These are phyloP conservation scores for Aphanomyces astaci DNA, from an alignment of 352 stramenopile species.

Conservation along the genomic window DNA sequence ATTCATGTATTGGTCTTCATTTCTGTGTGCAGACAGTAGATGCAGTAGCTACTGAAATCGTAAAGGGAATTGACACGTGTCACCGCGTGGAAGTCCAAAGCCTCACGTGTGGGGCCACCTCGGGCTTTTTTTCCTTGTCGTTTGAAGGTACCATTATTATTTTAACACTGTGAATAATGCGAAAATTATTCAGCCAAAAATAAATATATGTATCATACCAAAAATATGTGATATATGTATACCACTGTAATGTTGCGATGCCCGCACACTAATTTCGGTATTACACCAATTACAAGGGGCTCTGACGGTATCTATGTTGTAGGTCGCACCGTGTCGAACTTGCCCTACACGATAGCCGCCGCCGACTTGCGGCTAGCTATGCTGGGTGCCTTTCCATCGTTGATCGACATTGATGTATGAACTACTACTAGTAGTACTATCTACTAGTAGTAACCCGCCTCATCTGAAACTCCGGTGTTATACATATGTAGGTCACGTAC, in stretches of 20 bases:
- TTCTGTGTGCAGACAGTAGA: constrained; percentile 40
- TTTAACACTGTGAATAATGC: background rate
- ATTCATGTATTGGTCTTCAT: too few species aligned
- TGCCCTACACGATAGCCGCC: constrained; percentile 41
- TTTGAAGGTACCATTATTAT: constrained; percentile 46
- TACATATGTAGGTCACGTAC: constrained; percentile 29
- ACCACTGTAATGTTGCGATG: too few species aligned
- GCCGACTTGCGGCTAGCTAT: constrained; percentile 36
- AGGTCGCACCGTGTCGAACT: constrained; percentile 26
- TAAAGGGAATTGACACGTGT: constrained; percentile 67
- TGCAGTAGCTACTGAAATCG: constrained; percentile 48
- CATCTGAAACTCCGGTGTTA: too few species aligned
- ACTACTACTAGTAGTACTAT: background rate
- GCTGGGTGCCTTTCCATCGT: constrained; percentile 39
- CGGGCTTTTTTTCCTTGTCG: constrained; percentile 55
- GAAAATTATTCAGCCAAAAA: too few species aligned
- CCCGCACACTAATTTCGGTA: too few species aligned
- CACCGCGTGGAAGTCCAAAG: constrained; percentile 51
- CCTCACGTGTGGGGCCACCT: constrained; percentile 52
- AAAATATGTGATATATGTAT: too few species aligned
- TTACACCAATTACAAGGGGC: too few species aligned
- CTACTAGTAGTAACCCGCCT: background rate
- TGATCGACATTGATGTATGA: constrained; percentile 49
- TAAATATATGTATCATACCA: too few species aligned
- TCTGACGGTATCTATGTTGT: background rate